Evolutionary conservation across 2,329 filamentous ascomycete species (phyloP).

Genomic region (Didymella keratinophila): DNA sequence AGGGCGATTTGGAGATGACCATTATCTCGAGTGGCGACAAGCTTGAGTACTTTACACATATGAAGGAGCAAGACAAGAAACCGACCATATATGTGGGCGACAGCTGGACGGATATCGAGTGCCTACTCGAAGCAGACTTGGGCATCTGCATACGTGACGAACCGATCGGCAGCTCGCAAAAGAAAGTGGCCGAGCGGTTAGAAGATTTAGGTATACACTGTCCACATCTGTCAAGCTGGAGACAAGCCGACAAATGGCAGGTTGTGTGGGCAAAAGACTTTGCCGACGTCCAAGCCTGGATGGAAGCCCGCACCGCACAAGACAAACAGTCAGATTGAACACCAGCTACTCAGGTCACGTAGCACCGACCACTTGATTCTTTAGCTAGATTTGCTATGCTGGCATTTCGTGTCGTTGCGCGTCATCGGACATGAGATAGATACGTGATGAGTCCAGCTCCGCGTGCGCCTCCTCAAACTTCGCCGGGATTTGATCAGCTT

Average conservation of each 20-base stretch:
- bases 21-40: conserved; percentile 54
- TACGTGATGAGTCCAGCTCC: no score
- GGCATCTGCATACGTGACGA: conserved; percentile 57
- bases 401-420: no score
- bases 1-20: conserved; percentile 24
- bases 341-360: no score
- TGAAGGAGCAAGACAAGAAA: conserved; percentile 10
- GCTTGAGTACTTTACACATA: conserved; percentile 33
- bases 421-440: no score
- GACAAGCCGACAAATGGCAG: conserved; percentile 18
- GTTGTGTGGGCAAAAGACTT: conserved; percentile 44
- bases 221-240: conserved; percentile 29
- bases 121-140: conserved; percentile 54
- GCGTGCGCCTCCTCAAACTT: no score
- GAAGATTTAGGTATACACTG: conserved; percentile 40
- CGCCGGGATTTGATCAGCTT: no score
- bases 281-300: conserved; percentile 28
- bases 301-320: background rate
- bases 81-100: conserved; percentile 57
- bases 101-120: conserved; percentile 58
- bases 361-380: no score
- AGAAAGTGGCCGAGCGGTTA: conserved; percentile 46
- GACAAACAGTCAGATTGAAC: no score
- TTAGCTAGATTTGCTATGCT: no score
- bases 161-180: conserved; percentile 44